Conservation (phyloP, 2,329 filamentous ascomycete species). For the Conoideocrella luteorostrata region DNA sequence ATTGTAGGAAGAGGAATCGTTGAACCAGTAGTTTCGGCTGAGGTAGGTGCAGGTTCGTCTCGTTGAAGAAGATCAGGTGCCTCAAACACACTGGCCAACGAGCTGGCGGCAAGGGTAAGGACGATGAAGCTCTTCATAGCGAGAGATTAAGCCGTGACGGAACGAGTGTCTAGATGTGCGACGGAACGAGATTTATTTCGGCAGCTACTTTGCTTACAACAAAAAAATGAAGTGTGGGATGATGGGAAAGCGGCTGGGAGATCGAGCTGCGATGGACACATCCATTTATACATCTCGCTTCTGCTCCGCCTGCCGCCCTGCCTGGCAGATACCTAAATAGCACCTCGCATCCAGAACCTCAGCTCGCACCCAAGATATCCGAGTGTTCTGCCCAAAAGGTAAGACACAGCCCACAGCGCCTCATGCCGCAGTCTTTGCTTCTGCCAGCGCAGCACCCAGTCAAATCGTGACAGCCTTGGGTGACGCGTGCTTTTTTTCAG, state of each 20-base stretch:
- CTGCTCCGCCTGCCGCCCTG: neutral
- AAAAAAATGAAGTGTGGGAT: neutral
- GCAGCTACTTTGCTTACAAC: neutral
- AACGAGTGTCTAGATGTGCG: too few relatives aligned
- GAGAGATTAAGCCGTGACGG: too few relatives aligned
- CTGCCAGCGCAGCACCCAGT: neutral
- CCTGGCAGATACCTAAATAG: too few relatives aligned
- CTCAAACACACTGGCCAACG: neutral
- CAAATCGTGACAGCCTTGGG: neutral
- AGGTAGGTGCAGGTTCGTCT: neutral
- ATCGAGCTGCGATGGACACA: neutral
- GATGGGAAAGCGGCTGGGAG: neutral
- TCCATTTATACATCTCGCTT: neutral
- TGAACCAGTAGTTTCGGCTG: neutral
- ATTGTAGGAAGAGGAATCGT: neutral
- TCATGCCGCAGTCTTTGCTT: neutral
- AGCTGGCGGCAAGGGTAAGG: neutral
- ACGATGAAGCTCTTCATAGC: slow-evolving; percentile 4
- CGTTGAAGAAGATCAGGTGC: neutral
- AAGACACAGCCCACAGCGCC: neutral
- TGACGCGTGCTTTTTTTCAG: neutral
- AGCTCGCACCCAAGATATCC: too few relatives aligned
- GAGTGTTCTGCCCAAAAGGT: too few relatives aligned
- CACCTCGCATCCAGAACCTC: too few relatives aligned
- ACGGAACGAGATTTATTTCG: too few relatives aligned